Evolutionary conservation across 768 basidiomycete genomes (phyloP), one percentile per base, ranked within the genome.

Genomic region (Phlebiopsis flavidoalba): DNA sequence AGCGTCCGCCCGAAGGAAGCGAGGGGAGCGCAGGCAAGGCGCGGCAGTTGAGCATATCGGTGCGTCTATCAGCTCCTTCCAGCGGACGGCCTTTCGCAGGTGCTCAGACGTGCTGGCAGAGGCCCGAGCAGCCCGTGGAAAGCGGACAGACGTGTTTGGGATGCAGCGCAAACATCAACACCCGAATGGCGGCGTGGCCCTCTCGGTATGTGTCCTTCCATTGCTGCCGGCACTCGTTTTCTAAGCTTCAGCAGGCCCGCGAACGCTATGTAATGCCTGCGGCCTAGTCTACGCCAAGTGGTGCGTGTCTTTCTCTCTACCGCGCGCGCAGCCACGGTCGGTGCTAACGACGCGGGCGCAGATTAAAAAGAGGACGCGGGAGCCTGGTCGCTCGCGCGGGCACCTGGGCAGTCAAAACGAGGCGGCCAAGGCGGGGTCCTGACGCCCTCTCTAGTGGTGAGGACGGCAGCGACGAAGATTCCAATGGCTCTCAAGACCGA

Each of bases 161-260:
- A 35, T 93, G 91, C 74, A 81, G 76, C 66, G 91, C 90, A 63
- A n/a, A 93, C 91, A 15, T 87, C 89, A 59, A 93, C 91, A 64
- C 91, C 91, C 6, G 91, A 93, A 76, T 93, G 91, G 91, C 79
- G 91, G 58, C 77, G 91, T 63, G 91, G 91, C 1, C 91, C 91
- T 14, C 73, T 93, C 76, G 91, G 90, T 91, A 69, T 71, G 78
- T 74, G 48, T 37, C 21, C 57, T 47, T 53, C 59, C 21, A 33
- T 37, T 35, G 63, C 47, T 21, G 24, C 40, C 64, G 48, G 10
- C 54, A 15, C 15, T 45, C 57, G 63, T 67, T 63, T 63, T 61
- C 64, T 65, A 61, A 62, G 63, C n/a, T 17, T 17, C 43, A 15
- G 26, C 63, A 91, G 89, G 90, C 55, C 90, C 90, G 22, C 81